These are phyloP conservation scores for Rhinocladiella mackenziei DNA, from an alignment of 2,329 filamentous ascomycete species.

Conservation along the genomic window DNA sequence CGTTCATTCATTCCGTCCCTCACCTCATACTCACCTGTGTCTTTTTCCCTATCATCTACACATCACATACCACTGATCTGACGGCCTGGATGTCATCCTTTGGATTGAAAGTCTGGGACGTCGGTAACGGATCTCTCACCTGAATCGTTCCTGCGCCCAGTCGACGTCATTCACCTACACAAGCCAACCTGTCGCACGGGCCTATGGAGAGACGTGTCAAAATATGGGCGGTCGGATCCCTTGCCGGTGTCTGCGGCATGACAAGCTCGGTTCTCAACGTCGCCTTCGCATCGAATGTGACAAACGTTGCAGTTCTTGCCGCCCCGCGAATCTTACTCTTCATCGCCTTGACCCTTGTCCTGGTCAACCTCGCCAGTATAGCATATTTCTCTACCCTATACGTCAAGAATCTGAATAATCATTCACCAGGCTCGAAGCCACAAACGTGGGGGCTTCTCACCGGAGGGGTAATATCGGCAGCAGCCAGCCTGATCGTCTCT, in stretches of 20 bases:
- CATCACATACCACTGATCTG: slow-evolving; percentile 4
- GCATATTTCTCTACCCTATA: slow-evolving; percentile 21
- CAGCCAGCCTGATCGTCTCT: slow-evolving; percentile 16
- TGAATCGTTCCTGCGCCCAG: too few relatives aligned
- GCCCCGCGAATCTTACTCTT: slow-evolving; percentile 24
- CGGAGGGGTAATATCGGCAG: slow-evolving; percentile 10
- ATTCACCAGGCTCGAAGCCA: slow-evolving; percentile 12
- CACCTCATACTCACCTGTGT: not conserved
- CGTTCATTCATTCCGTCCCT: slow-evolving; percentile 5
- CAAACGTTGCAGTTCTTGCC: slow-evolving; percentile 6
- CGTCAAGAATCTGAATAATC: slow-evolving; percentile 12
- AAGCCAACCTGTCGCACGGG: slow-evolving; percentile 9
- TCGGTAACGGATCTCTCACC: too few relatives aligned
- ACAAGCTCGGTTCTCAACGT: slow-evolving; percentile 24
- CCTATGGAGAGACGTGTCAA: slow-evolving; percentile 20
- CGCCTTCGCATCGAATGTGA: slow-evolving; percentile 21
- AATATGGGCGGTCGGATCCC: slow-evolving; percentile 24
- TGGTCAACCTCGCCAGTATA: slow-evolving; percentile 18
- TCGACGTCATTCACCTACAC: slow-evolving; percentile 7
- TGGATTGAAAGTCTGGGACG: slow-evolving; percentile 1
- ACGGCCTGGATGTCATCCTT: slow-evolving; percentile 11
- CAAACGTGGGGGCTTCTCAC: slow-evolving; percentile 17
- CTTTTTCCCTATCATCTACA: slow-evolving; percentile 5
- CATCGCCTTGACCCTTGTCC: slow-evolving; percentile 21
- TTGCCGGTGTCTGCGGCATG: slow-evolving; percentile 20